Evolutionary conservation across 2,329 filamentous ascomycete species (phyloP).

Genomic region (Xylaria sp.): DNA sequence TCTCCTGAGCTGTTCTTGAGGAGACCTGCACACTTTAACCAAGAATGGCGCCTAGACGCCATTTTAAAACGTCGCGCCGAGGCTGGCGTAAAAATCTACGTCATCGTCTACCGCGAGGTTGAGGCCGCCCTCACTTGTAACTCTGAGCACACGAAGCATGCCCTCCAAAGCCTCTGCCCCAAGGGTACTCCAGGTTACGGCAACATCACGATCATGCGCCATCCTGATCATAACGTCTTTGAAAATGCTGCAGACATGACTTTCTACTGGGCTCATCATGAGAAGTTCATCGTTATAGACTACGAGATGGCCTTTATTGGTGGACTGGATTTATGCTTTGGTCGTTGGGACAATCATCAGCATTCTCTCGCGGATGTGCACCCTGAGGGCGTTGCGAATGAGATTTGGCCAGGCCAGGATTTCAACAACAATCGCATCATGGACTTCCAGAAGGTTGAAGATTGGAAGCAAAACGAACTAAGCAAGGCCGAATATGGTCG

Average conservation of each 20-base stretch:
- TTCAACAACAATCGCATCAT: conserved; percentile 98
- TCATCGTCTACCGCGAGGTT: conserved; percentile 92
- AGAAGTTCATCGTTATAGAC: conserved; percentile 97
- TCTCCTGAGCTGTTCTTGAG: conserved; percentile 89
- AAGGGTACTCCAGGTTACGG: conserved; percentile 83
- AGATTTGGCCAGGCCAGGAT: conserved; percentile 95
- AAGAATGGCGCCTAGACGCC: conserved; percentile 88
- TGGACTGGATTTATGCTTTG: conserved; percentile 94
- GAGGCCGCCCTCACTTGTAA: conserved; percentile 88
- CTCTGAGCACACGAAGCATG: conserved; percentile 91
- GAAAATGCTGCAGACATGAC: conserved; percentile 97
- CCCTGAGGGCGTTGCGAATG: conserved; percentile 81
- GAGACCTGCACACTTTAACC: conserved; percentile 82
- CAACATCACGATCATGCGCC: conserved; percentile 89
- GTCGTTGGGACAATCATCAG: conserved; percentile 89
- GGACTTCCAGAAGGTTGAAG: conserved; percentile 90
- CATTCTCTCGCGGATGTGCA: conserved; percentile 90
- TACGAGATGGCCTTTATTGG: conserved; percentile 92
- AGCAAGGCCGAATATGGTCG: conserved; percentile 91
- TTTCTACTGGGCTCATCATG: conserved; percentile 97
- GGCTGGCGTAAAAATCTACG: conserved; percentile 91
- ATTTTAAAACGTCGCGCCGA: conserved; percentile 89
- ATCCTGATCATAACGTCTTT: conserved; percentile 94
- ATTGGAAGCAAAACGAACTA: conserved; percentile 94
- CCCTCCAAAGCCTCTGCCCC: conserved; percentile 81